Conservation (phyloP, 2,329 filamentous ascomycete genomes). For the Hysterium pulicare region DNA sequence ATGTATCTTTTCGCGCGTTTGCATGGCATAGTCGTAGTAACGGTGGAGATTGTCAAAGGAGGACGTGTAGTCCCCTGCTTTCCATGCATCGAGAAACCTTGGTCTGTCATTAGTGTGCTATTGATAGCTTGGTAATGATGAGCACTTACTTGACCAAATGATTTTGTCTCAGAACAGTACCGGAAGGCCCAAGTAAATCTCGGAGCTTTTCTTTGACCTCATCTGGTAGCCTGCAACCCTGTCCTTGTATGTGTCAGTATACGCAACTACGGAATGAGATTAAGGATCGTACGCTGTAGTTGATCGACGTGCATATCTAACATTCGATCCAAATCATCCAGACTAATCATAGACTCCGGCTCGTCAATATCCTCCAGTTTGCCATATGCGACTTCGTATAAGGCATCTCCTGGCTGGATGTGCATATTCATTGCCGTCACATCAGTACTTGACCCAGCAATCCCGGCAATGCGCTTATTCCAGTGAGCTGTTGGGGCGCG, state of each 20-base stretch:
- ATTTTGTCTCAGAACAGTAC: constrained; percentile 66
- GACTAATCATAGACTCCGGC: constrained; percentile 55
- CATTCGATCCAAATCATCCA: constrained; percentile 74
- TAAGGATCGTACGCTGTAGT: constrained; percentile 64
- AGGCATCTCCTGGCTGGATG: constrained; percentile 48
- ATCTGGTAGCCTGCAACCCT: constrained; percentile 73
- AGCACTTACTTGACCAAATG: constrained; percentile 67
- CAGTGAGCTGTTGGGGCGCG: constrained; percentile 69
- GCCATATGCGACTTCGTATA: constrained; percentile 52
- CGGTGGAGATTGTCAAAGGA: constrained; percentile 89
- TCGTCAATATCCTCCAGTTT: constrained; percentile 41
- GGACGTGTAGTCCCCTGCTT: constrained; percentile 82
- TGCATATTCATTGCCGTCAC: constrained; percentile 59
- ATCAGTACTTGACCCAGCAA: constrained; percentile 47
- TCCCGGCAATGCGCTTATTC: constrained; percentile 42
- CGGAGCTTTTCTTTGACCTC: constrained; percentile 70
- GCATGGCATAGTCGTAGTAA: constrained; percentile 96
- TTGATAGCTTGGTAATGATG: not conserved
- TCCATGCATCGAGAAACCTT: constrained; percentile 89
- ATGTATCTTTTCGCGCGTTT: constrained; percentile 74
- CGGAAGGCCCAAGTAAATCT: constrained; percentile 63
- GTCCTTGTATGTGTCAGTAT: constrained; percentile 47
- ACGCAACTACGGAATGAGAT: not conserved
- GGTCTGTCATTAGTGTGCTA: not conserved
- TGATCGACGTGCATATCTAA: constrained; percentile 86